Percentiles rank a stretch among this genome's conserved stretches.
Evolutionary conservation across 768 basidiomycete genomes (phyloP).

Genomic region (Hygrophoropsis aurantiaca): DNA sequence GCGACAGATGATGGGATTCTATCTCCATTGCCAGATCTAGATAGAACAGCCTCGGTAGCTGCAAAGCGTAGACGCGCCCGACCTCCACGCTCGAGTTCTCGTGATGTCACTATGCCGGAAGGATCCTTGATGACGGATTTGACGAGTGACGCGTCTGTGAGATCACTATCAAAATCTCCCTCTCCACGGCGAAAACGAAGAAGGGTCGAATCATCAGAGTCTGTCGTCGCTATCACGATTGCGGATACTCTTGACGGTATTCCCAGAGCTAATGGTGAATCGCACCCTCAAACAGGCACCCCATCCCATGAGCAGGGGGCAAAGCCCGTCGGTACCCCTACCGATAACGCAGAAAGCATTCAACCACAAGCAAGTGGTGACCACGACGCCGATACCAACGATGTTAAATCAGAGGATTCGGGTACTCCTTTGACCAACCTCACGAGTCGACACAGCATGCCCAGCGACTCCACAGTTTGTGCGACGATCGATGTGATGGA

Average conservation of each 20-base stretch:
- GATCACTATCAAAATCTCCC: slow-evolving; percentile 15
- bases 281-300: too few species aligned
- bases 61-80: slow-evolving; percentile 36
- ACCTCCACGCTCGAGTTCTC: slow-evolving; percentile 23
- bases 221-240: slow-evolving; percentile 8
- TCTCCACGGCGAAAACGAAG: slow-evolving; percentile 47
- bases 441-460: slow-evolving; percentile 53
- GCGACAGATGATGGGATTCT: slow-evolving; percentile 6
- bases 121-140: neutral
- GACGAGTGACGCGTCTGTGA: slow-evolving; percentile 3
- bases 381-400: slow-evolving; percentile 13
- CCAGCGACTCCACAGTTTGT: slow-evolving; percentile 58
- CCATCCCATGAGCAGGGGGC: too few species aligned
- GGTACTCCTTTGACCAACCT: slow-evolving; percentile 50
- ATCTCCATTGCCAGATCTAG: slow-evolving; percentile 7
- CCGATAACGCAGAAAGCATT: too few species aligned
- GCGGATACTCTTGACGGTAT: too few species aligned
- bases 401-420: slow-evolving; percentile 53
- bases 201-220: slow-evolving; percentile 40
- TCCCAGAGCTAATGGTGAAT: too few species aligned
- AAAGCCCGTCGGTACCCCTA: too few species aligned
- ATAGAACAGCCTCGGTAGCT: slow-evolving; percentile 2
- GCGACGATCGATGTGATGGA: slow-evolving; percentile 31
- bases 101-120: slow-evolving; percentile 3
- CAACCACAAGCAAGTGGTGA: too few species aligned